These are phyloP conservation scores for Acanthamoeba healyi DNA, from an alignment of 208 protist species.

Conservation along the genomic window DNA sequence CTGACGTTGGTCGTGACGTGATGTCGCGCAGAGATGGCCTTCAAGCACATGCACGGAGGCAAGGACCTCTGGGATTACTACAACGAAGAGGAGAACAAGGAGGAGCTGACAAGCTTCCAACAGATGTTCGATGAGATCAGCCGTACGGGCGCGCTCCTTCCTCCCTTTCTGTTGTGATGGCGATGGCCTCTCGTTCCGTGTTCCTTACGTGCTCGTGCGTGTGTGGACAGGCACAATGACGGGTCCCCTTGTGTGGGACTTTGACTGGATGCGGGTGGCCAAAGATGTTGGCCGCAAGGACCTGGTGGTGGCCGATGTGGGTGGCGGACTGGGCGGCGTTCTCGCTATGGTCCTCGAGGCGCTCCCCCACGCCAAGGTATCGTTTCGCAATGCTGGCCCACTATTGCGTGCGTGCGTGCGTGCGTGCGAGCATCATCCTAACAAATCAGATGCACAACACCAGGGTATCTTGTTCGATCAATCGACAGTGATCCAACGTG, in stretches of 20 bases:
- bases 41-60: constrained; percentile 44
- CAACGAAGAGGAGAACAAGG: constrained; percentile 42
- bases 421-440: no score
- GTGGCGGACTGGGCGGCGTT: constrained; percentile 65
- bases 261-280: constrained; percentile 35
- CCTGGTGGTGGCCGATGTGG: constrained; percentile 55
- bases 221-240: constrained; percentile 38
- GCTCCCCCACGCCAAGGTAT: constrained; percentile 38
- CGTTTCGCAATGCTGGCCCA: no score
- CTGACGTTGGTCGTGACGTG: no score
- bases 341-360: constrained; percentile 48
- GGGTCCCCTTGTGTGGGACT: constrained; percentile 62
- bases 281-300: not conserved
- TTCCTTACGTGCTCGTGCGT: not conserved
- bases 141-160: not conserved
- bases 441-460: not conserved
- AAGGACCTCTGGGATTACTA: constrained; percentile 66
- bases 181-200: not conserved
- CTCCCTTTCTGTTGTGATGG: not conserved
- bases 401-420: no score
- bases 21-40: constrained; percentile 44
- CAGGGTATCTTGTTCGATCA: constrained; percentile 69
- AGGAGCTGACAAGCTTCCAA: constrained; percentile 59
- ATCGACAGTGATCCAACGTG: constrained; percentile 32
- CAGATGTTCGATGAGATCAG: constrained; percentile 53